These are phyloP conservation scores for Chlorophyllum brunneum DNA, from an alignment of 768 basidiomycete genomes.

Conservation along the genomic window DNA sequence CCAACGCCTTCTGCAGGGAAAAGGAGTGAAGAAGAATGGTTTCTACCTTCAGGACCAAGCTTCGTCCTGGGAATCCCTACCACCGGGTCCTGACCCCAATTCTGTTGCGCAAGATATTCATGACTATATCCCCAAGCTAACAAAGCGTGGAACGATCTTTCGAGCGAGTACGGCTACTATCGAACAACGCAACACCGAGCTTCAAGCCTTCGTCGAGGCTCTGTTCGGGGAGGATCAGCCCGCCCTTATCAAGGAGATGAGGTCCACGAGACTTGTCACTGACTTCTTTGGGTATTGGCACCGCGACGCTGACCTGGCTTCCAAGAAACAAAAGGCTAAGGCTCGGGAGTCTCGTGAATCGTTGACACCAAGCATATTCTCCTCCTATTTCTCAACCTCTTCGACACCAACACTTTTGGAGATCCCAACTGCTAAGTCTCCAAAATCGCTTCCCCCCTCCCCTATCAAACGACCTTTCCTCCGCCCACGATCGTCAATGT, in stretches of 20 bases:
- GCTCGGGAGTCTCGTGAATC: slow-evolving; percentile 35
- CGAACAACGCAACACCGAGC: slow-evolving; percentile 58
- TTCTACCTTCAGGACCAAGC: slow-evolving; percentile 69
- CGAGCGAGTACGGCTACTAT: slow-evolving; percentile 64
- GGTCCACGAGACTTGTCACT: slow-evolving; percentile 50
- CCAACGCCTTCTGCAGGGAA: slow-evolving; percentile 62
- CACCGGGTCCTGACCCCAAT: slow-evolving; percentile 76
- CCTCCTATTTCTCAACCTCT: slow-evolving; percentile 56
- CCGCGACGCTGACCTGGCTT: slow-evolving; percentile 59
- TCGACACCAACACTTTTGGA: slow-evolving; percentile 22
- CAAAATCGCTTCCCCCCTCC: slow-evolving; percentile 18
- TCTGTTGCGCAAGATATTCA: slow-evolving; percentile 72
- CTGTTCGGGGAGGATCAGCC: slow-evolving; percentile 63
- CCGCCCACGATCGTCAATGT: slow-evolving; percentile 4
- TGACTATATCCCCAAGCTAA: slow-evolving; percentile 58
- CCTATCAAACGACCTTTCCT: slow-evolving; percentile 12
- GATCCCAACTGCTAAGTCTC: slow-evolving; percentile 14
- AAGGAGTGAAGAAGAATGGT: slow-evolving; percentile 72
- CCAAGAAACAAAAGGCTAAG: slow-evolving; percentile 30
- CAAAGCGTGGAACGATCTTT: slow-evolving; percentile 72
- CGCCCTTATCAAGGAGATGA: slow-evolving; percentile 60
- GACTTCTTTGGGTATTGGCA: slow-evolving; percentile 83
- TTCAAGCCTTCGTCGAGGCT: slow-evolving; percentile 52
- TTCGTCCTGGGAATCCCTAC: slow-evolving; percentile 82
- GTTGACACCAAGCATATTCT: slow-evolving; percentile 51